Evolutionary conservation across 768 basidiomycete genomes (phyloP).

Genomic region (Xerocomus potaroensis): DNA sequence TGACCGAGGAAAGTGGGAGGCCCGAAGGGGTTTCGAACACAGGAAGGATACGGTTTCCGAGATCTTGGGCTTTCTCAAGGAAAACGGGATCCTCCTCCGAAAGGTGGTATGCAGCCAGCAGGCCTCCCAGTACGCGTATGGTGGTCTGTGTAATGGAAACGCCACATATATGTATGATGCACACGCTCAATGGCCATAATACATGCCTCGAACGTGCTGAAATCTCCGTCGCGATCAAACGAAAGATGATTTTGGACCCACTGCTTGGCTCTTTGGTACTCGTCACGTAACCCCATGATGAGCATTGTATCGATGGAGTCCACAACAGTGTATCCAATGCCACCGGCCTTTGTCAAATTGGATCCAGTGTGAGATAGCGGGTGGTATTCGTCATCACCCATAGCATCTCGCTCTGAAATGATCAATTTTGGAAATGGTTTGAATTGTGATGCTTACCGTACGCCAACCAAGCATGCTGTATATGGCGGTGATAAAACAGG

Average conservation of each 20-base stretch:
- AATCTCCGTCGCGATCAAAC: constrained; percentile 74
- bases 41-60: constrained; percentile 81
- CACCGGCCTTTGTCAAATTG: constrained; percentile 74
- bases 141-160: constrained; percentile 61
- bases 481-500: constrained; percentile 10
- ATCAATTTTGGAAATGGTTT: constrained; percentile 9
- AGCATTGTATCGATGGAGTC: constrained; percentile 87
- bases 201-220: constrained; percentile 88
- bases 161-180: constrained; percentile 1
- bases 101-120: constrained; percentile 82
- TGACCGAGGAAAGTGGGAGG: constrained; percentile 75
- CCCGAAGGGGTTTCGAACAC: constrained; percentile 81
- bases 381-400: constrained; percentile 91
- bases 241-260: constrained; percentile 71
- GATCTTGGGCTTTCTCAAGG: constrained; percentile 73
- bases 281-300: constrained; percentile 76
- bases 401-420: constrained; percentile 73
- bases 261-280: constrained; percentile 68
- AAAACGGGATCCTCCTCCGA: constrained; percentile 63
- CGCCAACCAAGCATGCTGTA: constrained; percentile 78
- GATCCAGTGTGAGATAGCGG: constrained; percentile 71
- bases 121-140: constrained; percentile 87
- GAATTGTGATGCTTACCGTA: constrained; percentile 55
- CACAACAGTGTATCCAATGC: constrained; percentile 85
- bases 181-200: neutral